A percentile compares a stretch with the other conserved stretches of the same genome.
These are phyloP conservation scores for Acaromyces ingoldii DNA, from an alignment of 1,284 basidiomycete genomes.

Conservation along the genomic window DNA sequence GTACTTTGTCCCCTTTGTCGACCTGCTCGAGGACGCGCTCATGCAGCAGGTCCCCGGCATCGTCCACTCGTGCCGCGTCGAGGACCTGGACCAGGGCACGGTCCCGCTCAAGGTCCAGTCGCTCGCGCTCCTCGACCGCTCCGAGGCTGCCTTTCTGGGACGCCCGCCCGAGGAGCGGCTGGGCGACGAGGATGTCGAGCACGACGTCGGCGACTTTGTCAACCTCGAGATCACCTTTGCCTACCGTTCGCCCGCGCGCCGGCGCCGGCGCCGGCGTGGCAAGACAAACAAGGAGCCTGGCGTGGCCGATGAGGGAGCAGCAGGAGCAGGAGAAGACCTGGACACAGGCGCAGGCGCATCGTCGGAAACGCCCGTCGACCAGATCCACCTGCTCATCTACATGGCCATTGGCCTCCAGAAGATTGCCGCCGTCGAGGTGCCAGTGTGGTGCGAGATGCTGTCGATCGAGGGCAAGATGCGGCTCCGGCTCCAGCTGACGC, in stretches of 20 bases:
- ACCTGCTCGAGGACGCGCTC: slow-evolving; percentile 44
- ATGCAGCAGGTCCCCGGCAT: slow-evolving; percentile 46
- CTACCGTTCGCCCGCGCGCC: slow-evolving; percentile 24
- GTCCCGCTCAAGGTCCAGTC: slow-evolving; percentile 33
- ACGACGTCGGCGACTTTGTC: slow-evolving; percentile 39
- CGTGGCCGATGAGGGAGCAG: neutral
- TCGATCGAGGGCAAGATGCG: slow-evolving; percentile 45
- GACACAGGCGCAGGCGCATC: neutral
- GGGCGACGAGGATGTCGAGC: slow-evolving; percentile 11
- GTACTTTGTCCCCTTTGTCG: slow-evolving; percentile 44
- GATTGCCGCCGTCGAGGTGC: slow-evolving; percentile 41
- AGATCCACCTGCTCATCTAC: slow-evolving; percentile 36
- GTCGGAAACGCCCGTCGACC: slow-evolving; percentile 7
- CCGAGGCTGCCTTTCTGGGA: slow-evolving; percentile 18
- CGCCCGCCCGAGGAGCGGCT: neutral
- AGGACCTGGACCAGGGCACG: slow-evolving; percentile 43
- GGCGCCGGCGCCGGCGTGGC: neutral
- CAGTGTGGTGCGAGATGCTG: slow-evolving; percentile 44
- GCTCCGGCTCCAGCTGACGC: slow-evolving; percentile 40
- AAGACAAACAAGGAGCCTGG: slow-evolving; percentile 12
- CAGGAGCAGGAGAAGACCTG: neutral
- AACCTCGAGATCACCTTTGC: slow-evolving; percentile 38
- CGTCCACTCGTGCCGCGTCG: slow-evolving; percentile 40
- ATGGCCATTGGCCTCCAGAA: slow-evolving; percentile 44
- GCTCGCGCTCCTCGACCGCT: slow-evolving; percentile 29